A percentile compares a stretch with the other conserved stretches of the same genome.
These are phyloP conservation scores for Metroxylon sagu DNA, from an alignment of 176 grass and related monocot species.

Conservation along the genomic window DNA sequence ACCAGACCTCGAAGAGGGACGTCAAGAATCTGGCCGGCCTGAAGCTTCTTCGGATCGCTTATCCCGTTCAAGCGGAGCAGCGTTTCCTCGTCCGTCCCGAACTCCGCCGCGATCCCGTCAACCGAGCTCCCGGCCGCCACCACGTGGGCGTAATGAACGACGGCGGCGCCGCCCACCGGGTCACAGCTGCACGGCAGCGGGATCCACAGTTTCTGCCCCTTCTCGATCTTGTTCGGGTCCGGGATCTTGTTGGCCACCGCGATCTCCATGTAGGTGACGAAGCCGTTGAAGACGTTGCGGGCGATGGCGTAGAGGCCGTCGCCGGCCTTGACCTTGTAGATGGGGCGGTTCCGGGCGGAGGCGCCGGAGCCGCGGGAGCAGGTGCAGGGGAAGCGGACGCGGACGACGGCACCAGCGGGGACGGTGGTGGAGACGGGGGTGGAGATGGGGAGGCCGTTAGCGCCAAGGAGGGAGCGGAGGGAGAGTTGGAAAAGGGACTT, in stretches of 20 bases:
- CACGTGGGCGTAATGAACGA: constrained; percentile 65
- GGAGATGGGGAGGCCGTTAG: constrained; percentile 51
- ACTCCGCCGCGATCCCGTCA: constrained; percentile 38
- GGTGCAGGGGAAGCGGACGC: constrained; percentile 67
- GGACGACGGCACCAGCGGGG: constrained; percentile 23
- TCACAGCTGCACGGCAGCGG: constrained; percentile 93
- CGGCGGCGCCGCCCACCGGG: constrained; percentile 21
- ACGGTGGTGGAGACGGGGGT: constrained; percentile 33
- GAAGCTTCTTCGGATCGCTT: constrained; percentile 54
- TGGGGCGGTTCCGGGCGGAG: constrained; percentile 42
- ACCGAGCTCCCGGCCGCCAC: constrained; percentile 36
- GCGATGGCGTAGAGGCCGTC: constrained; percentile 66
- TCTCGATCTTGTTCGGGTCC: constrained; percentile 39
- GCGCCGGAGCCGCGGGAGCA: constrained; percentile 66
- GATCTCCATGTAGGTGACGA: constrained; percentile 77
- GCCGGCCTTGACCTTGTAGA: constrained; percentile 48
- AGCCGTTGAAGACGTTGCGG: constrained; percentile 32
- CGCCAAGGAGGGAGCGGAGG: constrained; percentile 53
- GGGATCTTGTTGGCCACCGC: constrained; percentile 70
- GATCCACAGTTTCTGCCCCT: constrained; percentile 61
- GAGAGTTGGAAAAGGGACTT: constrained; percentile 71
- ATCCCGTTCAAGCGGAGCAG: constrained; percentile 51
- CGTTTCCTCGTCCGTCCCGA: constrained; percentile 41
- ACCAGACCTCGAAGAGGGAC: constrained; percentile 65
- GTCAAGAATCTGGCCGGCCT: constrained; percentile 79